Evolutionary conservation across 352 stramenopile species (phyloP).

Genomic region (Phytopythium montanum): DNA sequence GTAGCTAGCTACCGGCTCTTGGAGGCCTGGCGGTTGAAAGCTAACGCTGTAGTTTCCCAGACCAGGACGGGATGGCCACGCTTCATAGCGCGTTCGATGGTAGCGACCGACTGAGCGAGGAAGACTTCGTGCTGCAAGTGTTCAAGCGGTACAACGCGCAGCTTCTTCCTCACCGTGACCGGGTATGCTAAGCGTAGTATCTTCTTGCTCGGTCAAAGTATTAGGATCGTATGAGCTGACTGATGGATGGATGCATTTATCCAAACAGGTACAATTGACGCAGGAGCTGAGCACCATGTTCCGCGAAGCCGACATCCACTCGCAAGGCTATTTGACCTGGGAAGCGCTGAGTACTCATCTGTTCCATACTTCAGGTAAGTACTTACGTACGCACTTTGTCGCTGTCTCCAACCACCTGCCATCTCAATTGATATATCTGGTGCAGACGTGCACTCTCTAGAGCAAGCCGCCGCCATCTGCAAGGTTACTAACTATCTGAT

Average conservation of each 20-base stretch:
- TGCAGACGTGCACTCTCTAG: neutral
- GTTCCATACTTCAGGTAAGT: slow-evolving; percentile 30
- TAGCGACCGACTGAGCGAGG: slow-evolving; percentile 24
- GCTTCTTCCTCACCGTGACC: slow-evolving; percentile 14
- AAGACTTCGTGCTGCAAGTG: slow-evolving; percentile 43
- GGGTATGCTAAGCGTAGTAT: slow-evolving; percentile 11
- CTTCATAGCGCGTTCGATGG: slow-evolving; percentile 37
- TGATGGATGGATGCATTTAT: too few species aligned
- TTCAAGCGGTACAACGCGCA: slow-evolving; percentile 20
- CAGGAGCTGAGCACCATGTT: slow-evolving; percentile 37
- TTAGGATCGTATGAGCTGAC: neutral
- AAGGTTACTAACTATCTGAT: neutral
- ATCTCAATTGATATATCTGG: neutral
- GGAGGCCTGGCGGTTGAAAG: too few species aligned
- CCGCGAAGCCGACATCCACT: slow-evolving; percentile 33
- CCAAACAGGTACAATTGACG: slow-evolving; percentile 25
- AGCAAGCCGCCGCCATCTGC: neutral
- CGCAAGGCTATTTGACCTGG: slow-evolving; percentile 29
- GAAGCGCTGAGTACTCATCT: slow-evolving; percentile 44
- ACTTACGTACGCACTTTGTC: too few species aligned
- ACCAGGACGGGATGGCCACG: slow-evolving; percentile 30
- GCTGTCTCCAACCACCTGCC: neutral
- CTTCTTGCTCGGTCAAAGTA: too few species aligned
- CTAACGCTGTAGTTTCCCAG: slow-evolving; percentile 10
- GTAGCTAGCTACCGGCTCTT: neutral